phyloP scores from a whole-genome alignment of 2,329 filamentous ascomycete species.

The Mollisia scopiformis region DNA sequence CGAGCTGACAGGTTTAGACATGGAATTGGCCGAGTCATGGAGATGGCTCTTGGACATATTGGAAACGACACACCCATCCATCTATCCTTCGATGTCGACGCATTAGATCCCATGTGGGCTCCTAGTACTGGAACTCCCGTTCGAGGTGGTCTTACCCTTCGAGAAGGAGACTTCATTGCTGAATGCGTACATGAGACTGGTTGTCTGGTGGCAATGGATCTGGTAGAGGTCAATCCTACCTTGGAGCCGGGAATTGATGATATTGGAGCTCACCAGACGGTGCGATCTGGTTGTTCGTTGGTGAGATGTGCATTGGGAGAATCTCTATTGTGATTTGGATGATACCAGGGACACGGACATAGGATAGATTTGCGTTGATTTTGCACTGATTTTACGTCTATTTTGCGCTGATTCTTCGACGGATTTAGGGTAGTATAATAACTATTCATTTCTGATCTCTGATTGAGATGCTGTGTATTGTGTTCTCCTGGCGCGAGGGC shows the following conservation, averaged over 20 bases:
- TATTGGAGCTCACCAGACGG: constrained; percentile 77
- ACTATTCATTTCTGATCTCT: not conserved
- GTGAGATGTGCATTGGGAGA: constrained; percentile 92
- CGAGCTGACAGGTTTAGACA: constrained; percentile 55
- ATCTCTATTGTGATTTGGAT: constrained; percentile 68
- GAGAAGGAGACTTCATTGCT: constrained; percentile 97
- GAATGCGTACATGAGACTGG: constrained; percentile 83
- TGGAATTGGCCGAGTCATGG: constrained; percentile 93
- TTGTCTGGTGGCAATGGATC: constrained; percentile 76
- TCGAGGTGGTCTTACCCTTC: constrained; percentile 86
- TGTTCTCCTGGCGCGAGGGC: too few relatives aligned
- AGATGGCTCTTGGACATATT: constrained; percentile 97
- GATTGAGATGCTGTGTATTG: too few relatives aligned
- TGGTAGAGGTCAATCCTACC: constrained; percentile 81
- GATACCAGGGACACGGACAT: not conserved
- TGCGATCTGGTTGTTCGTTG: constrained; percentile 86
- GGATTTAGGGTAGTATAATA: not conserved
- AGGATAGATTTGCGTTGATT: not conserved
- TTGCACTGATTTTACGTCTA: too few relatives aligned
- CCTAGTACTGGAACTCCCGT: constrained; percentile 96
- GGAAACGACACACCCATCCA: constrained; percentile 95
- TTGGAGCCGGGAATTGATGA: constrained; percentile 60
- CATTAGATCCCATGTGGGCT: constrained; percentile 93
- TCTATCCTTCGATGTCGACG: constrained; percentile 96
- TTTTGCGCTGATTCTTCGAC: not conserved